These are phyloP conservation scores for Emmonsiellopsis sp. DNA, from an alignment of 2,329 filamentous ascomycete species.

Conservation along the genomic window DNA sequence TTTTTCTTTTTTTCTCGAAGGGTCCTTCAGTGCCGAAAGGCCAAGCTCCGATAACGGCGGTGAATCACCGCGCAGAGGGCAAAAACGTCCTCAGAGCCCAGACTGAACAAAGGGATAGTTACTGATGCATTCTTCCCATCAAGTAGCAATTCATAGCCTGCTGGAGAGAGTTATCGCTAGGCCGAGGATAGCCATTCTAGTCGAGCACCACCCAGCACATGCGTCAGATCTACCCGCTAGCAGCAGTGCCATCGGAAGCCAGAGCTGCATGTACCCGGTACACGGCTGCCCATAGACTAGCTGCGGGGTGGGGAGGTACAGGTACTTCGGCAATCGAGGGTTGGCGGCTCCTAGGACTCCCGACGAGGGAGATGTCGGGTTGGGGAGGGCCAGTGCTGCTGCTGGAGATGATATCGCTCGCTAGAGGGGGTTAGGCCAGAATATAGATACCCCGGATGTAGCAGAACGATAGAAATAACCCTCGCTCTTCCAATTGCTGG, in stretches of 20 bases:
- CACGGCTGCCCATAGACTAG: background rate
- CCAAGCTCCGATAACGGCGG: too few relatives aligned
- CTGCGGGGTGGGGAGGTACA: background rate
- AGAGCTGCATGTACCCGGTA: background rate
- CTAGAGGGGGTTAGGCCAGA: background rate
- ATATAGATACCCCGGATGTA: background rate
- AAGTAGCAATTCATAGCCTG: too few relatives aligned
- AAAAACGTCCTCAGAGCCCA: too few relatives aligned
- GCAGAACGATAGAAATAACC: background rate
- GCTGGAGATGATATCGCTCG: background rate
- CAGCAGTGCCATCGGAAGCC: background rate
- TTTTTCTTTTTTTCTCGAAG: background rate
- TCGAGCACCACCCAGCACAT: background rate
- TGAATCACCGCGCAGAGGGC: too few relatives aligned
- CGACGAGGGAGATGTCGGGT: constrained; percentile 1
- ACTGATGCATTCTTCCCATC: background rate
- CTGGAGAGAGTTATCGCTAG: background rate
- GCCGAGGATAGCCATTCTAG: background rate
- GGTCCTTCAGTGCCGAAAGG: background rate
- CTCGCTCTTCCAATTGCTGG: background rate
- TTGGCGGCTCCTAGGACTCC: background rate
- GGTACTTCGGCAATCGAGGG: background rate
- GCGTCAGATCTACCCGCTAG: background rate
- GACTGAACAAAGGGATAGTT: background rate
- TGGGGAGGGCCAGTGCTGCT: background rate